Conservation (phyloP, 2,329 filamentous ascomycete genomes). For the Xylariaceae sp. region DNA sequence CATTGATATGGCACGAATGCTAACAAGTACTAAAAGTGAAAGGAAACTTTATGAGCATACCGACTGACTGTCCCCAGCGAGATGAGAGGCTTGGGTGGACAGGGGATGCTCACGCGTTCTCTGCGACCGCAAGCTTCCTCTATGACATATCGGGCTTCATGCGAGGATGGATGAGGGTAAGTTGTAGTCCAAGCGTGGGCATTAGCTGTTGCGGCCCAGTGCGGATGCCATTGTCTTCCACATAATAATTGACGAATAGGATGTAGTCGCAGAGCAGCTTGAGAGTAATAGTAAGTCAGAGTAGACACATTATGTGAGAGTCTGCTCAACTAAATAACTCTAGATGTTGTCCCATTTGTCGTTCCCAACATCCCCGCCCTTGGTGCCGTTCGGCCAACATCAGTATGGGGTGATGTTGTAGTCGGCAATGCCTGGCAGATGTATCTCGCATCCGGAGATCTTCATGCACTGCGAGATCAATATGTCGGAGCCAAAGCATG, state of each 20-base stretch:
- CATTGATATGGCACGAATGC: background rate
- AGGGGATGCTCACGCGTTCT: constrained; percentile 46
- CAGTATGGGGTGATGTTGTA: constrained; percentile 44
- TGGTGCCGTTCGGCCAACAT: constrained; percentile 25
- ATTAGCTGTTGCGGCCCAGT: too few species aligned
- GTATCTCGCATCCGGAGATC: constrained; percentile 39
- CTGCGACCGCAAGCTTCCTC: constrained; percentile 49
- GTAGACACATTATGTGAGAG: too few species aligned
- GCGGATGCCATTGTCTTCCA: too few species aligned
- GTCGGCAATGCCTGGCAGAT: constrained; percentile 42
- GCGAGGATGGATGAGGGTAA: constrained; percentile 43
- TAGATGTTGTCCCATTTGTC: constrained; percentile 29
- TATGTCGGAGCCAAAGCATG: constrained; percentile 40
- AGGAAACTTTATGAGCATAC: constrained; percentile 56
- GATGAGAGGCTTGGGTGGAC: constrained; percentile 52
- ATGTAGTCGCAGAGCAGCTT: constrained; percentile 39
- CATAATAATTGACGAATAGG: constrained; percentile 23
- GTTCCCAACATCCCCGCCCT: constrained; percentile 29
- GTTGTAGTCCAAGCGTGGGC: background rate
- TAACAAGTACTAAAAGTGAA: constrained; percentile 34
- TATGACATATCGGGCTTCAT: constrained; percentile 53
- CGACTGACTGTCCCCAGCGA: constrained; percentile 49
- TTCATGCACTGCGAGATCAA: constrained; percentile 35
- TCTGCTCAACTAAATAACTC: constrained; percentile 2
- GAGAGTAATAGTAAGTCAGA: constrained; percentile 19